phyloP scores from a whole-genome alignment of 176 grass and related monocot species.

The Lolium perenne region DNA sequence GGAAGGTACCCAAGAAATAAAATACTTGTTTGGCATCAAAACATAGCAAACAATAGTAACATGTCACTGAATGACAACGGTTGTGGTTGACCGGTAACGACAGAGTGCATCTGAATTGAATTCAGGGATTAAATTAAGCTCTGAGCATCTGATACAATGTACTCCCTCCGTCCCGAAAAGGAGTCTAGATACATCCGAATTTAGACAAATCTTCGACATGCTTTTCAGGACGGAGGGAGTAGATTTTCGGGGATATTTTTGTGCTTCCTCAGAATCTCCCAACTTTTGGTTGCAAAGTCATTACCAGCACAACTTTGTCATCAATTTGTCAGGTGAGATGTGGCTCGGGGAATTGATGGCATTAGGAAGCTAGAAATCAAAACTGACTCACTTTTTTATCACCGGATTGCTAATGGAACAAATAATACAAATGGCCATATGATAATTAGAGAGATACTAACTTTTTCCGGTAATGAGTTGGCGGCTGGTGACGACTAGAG shows the following conservation, averaged over 20 bases:
- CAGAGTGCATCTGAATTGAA: neutral
- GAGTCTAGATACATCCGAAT: too few species aligned
- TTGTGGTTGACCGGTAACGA: neutral
- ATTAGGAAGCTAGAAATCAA: slow-evolving; percentile 36
- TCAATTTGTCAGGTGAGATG: neutral
- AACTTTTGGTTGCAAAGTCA: neutral
- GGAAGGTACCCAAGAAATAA: neutral
- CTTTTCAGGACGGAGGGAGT: too few species aligned
- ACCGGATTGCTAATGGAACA: slow-evolving; percentile 2
- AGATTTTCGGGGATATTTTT: neutral
- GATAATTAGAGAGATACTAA: slow-evolving; percentile 47
- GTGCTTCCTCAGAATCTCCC: neutral
- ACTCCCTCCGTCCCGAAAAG: too few species aligned
- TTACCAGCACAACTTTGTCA: slow-evolving; percentile 18
- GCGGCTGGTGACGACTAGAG: slow-evolving; percentile 85
- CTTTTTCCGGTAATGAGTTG: slow-evolving; percentile 90
- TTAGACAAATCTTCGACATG: too few species aligned
- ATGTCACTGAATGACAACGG: too few species aligned
- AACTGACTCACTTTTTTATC: neutral
- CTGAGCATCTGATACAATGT: neutral
- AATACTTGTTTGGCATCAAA: slow-evolving; percentile 27
- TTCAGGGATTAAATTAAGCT: neutral
- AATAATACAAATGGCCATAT: slow-evolving; percentile 9
- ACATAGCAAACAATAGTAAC: neutral
- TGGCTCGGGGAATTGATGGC: slow-evolving; percentile 9